Evolutionary conservation across 805 yeast genomes (phyloP), one percentile per base, ranked within the genome.

Genomic region (Kuraishia ogatae): DNA sequence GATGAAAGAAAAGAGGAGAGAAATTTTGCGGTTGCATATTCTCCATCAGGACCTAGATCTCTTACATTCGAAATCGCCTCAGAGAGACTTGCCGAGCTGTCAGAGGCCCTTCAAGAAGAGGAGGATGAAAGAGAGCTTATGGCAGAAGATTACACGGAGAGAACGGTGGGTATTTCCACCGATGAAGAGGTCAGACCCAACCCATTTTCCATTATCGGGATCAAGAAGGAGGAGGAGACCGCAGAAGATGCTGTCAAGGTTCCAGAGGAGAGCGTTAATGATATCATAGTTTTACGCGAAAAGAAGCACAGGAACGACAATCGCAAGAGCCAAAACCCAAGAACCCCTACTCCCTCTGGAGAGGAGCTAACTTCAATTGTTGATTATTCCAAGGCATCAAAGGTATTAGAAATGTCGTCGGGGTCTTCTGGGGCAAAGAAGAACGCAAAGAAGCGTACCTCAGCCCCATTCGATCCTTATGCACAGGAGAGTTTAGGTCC

Each of bases 401-500:
- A 35, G 43, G 43, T 35, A 3, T 35, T 35, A 11, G 17, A 35
- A 35, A 35, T 3, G 17, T 5, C 17, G 4, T 35, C 43, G 7
- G 43, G 43, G 4, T 11, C 43, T 4, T 46, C 49, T 3, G 49
- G 21, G 15, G 6, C 49, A n/a, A 28, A 26, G 51, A 35, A 50
- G 21, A 35, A 50, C 28, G 19, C 15, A 5, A 55, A 57, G 49
- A 55, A 54, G 52, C 50, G 55, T 29, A 49, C 58, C 1, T 29
- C 21, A 11, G 19, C 49, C n/a, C 11, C n/a, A 10, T 58, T 58
- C 23, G 57, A 58, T 26, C 60, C 60, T 7, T 58, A 58, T 50
- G 46, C 56, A 2, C 22, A 71, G 50, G 71, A 69, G 5, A 68
- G 74, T 26, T 75, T 74, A 19, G 87, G 83, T 1, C 86, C 86